A percentile compares a stretch with the other conserved stretches of the same genome.
Evolutionary conservation across 306 rosid species (phyloP).

Genomic region (Fragaria vesca): DNA sequence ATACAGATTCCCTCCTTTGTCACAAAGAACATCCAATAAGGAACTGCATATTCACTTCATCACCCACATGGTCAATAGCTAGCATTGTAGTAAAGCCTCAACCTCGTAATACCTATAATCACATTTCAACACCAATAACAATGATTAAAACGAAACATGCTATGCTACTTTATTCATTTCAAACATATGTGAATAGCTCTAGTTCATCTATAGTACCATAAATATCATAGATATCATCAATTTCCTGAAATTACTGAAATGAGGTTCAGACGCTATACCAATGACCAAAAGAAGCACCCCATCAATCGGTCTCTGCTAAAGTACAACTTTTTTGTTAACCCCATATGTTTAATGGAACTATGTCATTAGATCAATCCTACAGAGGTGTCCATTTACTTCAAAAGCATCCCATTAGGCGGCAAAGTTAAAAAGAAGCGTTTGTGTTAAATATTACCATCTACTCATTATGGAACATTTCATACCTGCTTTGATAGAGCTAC

Average conservation of each 20-base stretch:
- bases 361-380: background rate
- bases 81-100: too few species aligned
- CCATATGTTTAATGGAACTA: too few species aligned
- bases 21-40: too few species aligned
- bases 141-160: too few species aligned
- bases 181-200: constrained; percentile 40
- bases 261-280: constrained; percentile 50
- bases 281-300: constrained; percentile 51
- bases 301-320: constrained; percentile 48
- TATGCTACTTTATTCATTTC: constrained; percentile 34
- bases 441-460: background rate
- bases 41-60: too few species aligned
- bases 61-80: too few species aligned
- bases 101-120: too few species aligned
- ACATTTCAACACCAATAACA: too few species aligned
- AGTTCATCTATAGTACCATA: constrained; percentile 55
- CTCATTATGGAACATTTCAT: constrained; percentile 13
- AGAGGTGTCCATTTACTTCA: constrained; percentile 1
- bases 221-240: constrained; percentile 61
- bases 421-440: background rate
- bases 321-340: constrained; percentile 12
- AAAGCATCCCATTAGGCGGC: too few species aligned
- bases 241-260: constrained; percentile 32
- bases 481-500: constrained; percentile 88
- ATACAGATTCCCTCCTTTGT: too few species aligned